Percentiles rank a stretch among this genome's conserved stretches.
These are phyloP conservation scores for Eucommia ulmoides DNA, from an alignment of 257 asterid genomes.

Conservation along the genomic window DNA sequence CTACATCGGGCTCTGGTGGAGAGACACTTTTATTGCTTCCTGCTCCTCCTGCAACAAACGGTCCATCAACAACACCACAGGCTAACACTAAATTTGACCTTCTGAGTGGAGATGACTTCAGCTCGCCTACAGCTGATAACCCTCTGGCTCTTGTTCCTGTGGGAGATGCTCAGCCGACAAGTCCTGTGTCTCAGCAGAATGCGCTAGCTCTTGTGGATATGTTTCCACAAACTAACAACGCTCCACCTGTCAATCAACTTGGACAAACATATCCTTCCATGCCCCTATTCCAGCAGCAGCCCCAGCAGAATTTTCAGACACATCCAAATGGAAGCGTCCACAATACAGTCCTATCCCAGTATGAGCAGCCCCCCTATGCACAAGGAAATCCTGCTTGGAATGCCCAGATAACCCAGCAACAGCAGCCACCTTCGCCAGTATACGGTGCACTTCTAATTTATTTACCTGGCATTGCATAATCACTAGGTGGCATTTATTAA, in stretches of 20 bases:
- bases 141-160: constrained; percentile 81
- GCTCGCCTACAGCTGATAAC: constrained; percentile 35
- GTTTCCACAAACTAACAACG: constrained; percentile 42
- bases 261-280: constrained; percentile 52
- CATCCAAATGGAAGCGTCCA: constrained; percentile 50
- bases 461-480: too few relatives aligned
- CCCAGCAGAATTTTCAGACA: constrained; percentile 27
- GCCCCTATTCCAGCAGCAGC: constrained; percentile 59
- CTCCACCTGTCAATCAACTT: constrained; percentile 25
- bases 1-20: constrained; percentile 44
- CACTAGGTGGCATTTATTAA: too few relatives aligned
- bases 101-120: constrained; percentile 92
- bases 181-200: constrained; percentile 65
- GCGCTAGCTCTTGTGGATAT: constrained; percentile 90
- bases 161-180: constrained; percentile 61
- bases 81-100: constrained; percentile 67
- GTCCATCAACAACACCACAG: constrained; percentile 41
- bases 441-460: constrained; percentile 40
- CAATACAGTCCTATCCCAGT: constrained; percentile 32
- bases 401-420: constrained; percentile 49
- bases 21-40: constrained; percentile 49
- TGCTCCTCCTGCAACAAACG: constrained; percentile 47
- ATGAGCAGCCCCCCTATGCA: constrained; percentile 36
- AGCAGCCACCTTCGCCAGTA: constrained; percentile 63
- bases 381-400: constrained; percentile 58